A percentile compares a stretch with the other conserved stretches of the same genome.
Evolutionary conservation across 805 yeast species (phyloP).

Genomic region (Nematodospora valgi): DNA sequence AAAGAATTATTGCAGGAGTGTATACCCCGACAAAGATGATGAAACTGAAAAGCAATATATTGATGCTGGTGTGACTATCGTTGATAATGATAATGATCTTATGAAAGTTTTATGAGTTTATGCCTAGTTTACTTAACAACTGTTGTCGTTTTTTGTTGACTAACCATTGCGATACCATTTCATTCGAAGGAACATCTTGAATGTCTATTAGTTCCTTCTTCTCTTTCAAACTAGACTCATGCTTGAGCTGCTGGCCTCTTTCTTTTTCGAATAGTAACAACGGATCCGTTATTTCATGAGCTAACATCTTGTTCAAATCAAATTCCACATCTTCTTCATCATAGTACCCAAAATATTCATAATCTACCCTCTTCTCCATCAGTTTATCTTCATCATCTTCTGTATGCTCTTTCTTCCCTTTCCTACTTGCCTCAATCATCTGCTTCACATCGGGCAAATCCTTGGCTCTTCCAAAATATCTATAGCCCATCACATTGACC

Average conservation of each 20-base stretch:
- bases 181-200: slow-evolving; percentile 25
- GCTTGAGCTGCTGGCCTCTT: slow-evolving; percentile 17
- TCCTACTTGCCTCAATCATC: slow-evolving; percentile 13
- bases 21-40: slow-evolving; percentile 39
- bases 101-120: slow-evolving; percentile 9
- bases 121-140: slow-evolving; percentile 35
- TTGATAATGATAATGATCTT: slow-evolving; percentile 8
- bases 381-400: slow-evolving; percentile 16
- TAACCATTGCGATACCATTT: slow-evolving; percentile 44
- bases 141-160: slow-evolving; percentile 44
- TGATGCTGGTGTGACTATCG: slow-evolving; percentile 30
- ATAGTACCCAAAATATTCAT: slow-evolving; percentile 43
- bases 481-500: slow-evolving; percentile 46
- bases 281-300: slow-evolving; percentile 15
- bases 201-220: slow-evolving; percentile 13
- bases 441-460: slow-evolving; percentile 68
- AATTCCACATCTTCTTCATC: slow-evolving; percentile 19
- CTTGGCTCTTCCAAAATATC: slow-evolving; percentile 81
- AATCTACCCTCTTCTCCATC: slow-evolving; percentile 22
- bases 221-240: neutral
- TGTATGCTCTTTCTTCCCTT: neutral
- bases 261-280: slow-evolving; percentile 26
- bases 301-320: slow-evolving; percentile 1
- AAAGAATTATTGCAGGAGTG: slow-evolving; percentile 53
- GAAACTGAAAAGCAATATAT: slow-evolving; percentile 33